Evolutionary conservation across 1,139 yeast species (phyloP).

Genomic region (Diutina scorzettiae): DNA sequence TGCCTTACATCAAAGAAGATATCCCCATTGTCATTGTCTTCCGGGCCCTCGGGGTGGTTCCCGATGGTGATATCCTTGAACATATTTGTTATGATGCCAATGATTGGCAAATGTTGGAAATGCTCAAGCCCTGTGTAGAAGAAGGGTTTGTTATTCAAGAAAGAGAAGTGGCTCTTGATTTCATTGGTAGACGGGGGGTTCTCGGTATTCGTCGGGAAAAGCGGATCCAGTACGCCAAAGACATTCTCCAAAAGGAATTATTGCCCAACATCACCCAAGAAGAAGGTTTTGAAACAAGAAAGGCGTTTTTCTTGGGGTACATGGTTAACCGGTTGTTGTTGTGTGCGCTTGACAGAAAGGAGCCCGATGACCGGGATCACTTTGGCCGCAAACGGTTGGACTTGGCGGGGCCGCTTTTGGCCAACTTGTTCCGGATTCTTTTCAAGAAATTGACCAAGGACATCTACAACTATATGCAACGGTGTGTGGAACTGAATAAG

Average conservation of each 20-base stretch:
- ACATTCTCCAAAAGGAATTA: conserved; percentile 88
- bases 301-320: conserved; percentile 94
- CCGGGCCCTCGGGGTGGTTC: conserved; percentile 96
- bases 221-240: conserved; percentile 96
- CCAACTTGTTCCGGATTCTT: conserved; percentile 85
- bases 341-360: conserved; percentile 94
- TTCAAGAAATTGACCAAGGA: conserved; percentile 91
- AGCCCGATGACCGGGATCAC: conserved; percentile 98
- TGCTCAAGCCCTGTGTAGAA: conserved; percentile 98
- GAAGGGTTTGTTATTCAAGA: conserved; percentile 98
- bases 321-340: conserved; percentile 91
- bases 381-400: conserved; percentile 97
- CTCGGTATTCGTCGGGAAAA: conserved; percentile 93
- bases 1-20: conserved; percentile 93
- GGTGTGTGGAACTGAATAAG: conserved; percentile 95
- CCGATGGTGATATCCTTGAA: conserved; percentile 97
- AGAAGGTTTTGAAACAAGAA: conserved; percentile 93
- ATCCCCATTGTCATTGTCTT: conserved; percentile 94
- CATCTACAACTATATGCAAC: conserved; percentile 95
- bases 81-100: conserved; percentile 96
- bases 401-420: conserved; percentile 94
- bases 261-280: conserved; percentile 95
- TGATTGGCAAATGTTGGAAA: conserved; percentile 99
- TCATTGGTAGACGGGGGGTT: conserved; percentile 95
- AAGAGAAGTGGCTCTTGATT: conserved; percentile 94